These are phyloP conservation scores for Solanum hybrid DNA, from an alignment of 305 asterid genomes.

Conservation along the genomic window DNA sequence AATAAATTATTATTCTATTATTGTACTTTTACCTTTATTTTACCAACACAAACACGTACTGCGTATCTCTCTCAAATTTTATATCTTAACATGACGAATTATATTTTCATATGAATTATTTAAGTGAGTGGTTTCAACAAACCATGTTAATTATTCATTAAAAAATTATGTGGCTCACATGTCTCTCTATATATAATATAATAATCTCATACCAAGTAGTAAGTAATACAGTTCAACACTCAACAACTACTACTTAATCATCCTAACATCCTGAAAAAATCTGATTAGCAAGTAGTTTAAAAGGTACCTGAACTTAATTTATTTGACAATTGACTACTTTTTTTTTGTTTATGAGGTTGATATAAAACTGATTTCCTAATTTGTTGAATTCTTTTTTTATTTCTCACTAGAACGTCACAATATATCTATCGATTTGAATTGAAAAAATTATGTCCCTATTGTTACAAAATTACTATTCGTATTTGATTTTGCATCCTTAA, in stretches of 20 bases:
- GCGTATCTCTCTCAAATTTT: not conserved
- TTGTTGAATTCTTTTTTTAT: not conserved
- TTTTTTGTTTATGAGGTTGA: not conserved
- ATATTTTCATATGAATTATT: not conserved
- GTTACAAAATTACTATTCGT: not conserved
- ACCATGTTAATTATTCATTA: not conserved
- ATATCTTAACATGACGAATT: not conserved
- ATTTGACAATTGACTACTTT: not conserved
- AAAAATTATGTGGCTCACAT: not conserved
- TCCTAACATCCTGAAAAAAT: not conserved
- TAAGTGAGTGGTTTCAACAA: not conserved
- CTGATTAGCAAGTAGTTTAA: not conserved
- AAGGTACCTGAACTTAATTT: not conserved
- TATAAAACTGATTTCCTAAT: not conserved
- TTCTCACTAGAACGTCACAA: not conserved
- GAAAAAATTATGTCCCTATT: not conserved
- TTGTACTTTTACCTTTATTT: not conserved
- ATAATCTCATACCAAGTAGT: not conserved
- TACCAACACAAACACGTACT: not conserved
- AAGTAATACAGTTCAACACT: not conserved
- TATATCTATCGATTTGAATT: not conserved
- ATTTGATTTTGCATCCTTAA: not conserved
- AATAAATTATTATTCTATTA: not conserved
- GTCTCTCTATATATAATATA: not conserved
- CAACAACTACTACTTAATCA: not conserved